phyloP scores from a whole-genome alignment of 108 stramenopile genomes.

The Nitzschia putrida region DNA sequence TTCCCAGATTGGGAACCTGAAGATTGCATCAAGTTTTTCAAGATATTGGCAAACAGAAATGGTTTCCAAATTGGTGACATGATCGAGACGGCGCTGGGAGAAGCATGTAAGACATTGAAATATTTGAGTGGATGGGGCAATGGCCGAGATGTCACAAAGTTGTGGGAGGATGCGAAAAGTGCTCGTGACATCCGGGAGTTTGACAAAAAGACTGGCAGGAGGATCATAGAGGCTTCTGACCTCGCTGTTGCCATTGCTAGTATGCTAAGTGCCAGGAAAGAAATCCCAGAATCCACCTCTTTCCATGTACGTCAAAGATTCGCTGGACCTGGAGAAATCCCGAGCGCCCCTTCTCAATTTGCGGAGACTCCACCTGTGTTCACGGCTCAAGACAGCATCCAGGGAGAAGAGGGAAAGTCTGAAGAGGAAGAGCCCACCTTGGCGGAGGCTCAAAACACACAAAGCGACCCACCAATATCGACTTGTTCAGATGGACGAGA shows the following conservation, averaged over 20 bases:
- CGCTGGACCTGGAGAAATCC: neutral
- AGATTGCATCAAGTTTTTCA: slow-evolving; percentile 41
- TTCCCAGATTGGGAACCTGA: slow-evolving; percentile 45
- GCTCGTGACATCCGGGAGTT: slow-evolving; percentile 14
- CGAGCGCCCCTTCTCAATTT: neutral
- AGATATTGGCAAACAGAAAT: neutral
- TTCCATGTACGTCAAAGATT: neutral
- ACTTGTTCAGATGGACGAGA: neutral
- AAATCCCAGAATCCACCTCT: neutral
- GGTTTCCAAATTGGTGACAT: neutral
- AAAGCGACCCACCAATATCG: neutral
- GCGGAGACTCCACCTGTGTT: neutral
- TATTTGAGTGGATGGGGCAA: slow-evolving; percentile 15
- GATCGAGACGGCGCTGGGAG: neutral
- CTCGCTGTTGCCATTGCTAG: neutral
- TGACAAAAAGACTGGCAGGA: neutral
- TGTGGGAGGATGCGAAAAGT: slow-evolving; percentile 22
- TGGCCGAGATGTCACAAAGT: slow-evolving; percentile 28
- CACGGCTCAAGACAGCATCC: neutral
- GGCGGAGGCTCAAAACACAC: neutral
- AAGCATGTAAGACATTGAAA: neutral
- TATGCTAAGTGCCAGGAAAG: neutral
- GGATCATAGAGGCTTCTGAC: neutral
- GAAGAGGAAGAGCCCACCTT: neutral
- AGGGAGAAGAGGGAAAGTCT: neutral